Conservation (phyloP, 2,329 filamentous ascomycete genomes). For the Juglanconis sp. region DNA sequence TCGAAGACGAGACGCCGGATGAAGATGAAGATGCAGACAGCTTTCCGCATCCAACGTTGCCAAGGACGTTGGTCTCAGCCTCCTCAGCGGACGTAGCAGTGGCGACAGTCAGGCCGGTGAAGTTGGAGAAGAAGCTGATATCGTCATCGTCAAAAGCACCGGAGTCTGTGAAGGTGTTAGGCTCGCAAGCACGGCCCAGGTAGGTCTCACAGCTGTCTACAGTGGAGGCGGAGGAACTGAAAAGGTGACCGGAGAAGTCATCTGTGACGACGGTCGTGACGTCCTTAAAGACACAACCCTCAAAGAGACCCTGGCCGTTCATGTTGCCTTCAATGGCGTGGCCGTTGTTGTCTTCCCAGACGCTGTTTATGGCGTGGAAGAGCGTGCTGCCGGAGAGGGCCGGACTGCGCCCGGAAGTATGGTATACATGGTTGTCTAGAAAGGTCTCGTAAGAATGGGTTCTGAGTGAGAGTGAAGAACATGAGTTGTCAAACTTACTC, state of each 20-base stretch:
- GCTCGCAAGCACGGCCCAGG: constrained; percentile 2
- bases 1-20: too few relatives aligned
- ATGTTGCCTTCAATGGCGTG: constrained; percentile 53
- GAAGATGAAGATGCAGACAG: too few relatives aligned
- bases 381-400: constrained; percentile 55
- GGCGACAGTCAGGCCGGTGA: background rate
- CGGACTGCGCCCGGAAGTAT: constrained; percentile 53
- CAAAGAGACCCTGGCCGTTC: constrained; percentile 45
- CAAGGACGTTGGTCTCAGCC: too few relatives aligned
- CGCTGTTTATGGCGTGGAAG: constrained; percentile 61
- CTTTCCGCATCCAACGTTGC: too few relatives aligned
- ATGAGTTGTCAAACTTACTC: constrained; percentile 24
- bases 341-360: constrained; percentile 50
- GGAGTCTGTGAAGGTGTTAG: background rate
- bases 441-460: background rate
- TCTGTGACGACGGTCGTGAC: constrained; percentile 39
- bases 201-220: background rate
- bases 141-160: background rate
- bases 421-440: constrained; percentile 53
- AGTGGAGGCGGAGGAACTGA: constrained; percentile 5
- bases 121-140: background rate
- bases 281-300: constrained; percentile 58
- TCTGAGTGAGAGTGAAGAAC: background rate
- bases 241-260: constrained; percentile 19
- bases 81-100: too few relatives aligned